Evolutionary conservation across 495 filamentous ascomycete genomes (phyloP).

Genomic region (Gamarada debralockiae): DNA sequence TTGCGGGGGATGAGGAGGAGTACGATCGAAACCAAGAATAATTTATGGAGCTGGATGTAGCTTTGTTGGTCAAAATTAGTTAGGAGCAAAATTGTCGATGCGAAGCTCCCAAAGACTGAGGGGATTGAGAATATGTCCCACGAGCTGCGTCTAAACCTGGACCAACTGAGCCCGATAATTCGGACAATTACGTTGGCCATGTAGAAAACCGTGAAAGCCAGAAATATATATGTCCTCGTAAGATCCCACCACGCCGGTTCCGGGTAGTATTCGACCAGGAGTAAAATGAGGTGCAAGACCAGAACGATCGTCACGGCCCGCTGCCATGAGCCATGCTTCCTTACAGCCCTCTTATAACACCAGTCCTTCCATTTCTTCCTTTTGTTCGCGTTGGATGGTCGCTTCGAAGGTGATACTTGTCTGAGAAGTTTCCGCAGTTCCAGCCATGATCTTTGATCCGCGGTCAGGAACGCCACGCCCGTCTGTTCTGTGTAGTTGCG

Average conservation of each 20-base stretch:
- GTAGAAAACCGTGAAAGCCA: conserved; percentile 82
- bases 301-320: conserved; percentile 72
- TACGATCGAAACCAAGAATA: conserved; percentile 87
- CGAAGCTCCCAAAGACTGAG: conserved; percentile 77
- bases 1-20: conserved; percentile 93
- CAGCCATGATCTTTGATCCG: conserved; percentile 95
- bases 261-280: conserved; percentile 82
- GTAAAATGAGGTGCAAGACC: conserved; percentile 74
- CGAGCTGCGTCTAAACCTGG: conserved; percentile 84
- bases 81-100: conserved; percentile 68
- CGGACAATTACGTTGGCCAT: conserved; percentile 81
- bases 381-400: conserved; percentile 67
- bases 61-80: conserved; percentile 49
- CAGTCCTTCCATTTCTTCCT: conserved; percentile 76
- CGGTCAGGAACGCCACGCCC: conserved; percentile 92
- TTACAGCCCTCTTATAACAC: conserved; percentile 91
- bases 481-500: conserved; percentile 99
- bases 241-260: conserved; percentile 62
- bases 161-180: conserved; percentile 87
- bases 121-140: conserved; percentile 93
- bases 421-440: conserved; percentile 90
- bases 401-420: conserved; percentile 90
- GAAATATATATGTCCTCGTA: conserved; percentile 72
- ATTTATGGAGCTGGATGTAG: conserved; percentile 80
- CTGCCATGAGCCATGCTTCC: conserved; percentile 94